Evolutionary conservation across 2,329 filamentous ascomycete genomes (phyloP), one percentile per base, ranked within the genome.

Genomic region (Stagonosporopsis cucurbitacearum): DNA sequence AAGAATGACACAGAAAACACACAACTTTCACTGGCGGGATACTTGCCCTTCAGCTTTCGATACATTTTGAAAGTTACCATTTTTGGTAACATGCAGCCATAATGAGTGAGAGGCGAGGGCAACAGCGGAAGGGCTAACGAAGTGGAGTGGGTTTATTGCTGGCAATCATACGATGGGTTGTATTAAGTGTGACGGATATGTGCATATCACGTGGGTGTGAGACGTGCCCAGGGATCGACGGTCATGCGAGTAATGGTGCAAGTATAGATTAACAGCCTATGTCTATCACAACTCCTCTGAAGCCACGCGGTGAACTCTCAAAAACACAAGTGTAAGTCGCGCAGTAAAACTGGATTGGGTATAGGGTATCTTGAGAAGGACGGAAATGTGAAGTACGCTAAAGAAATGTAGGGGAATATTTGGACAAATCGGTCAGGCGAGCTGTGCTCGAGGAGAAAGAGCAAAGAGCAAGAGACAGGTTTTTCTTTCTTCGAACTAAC

Each of bases 401-500:
- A 23, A 11, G 6, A 23, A 36, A 12, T 47, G 19, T 25, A 26
- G 36, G 43, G 36, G 12, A 42, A 53, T 47, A 17, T 30, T 30
- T 17, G 23, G 35, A 12, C 6, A 15, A n/a, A 25, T 6, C 13
- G 13, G 19, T 20, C 15, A 19, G 23, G 32, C 20, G 25, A 20
- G 32, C 15, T 11, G 25, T 22, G 15, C 13, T 1, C 12, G 11
- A 17, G 15, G 3, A 23, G 12, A 28, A 23, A 9, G 19, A 20
- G 17, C 8, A 3, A 15, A 8, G 15, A 12, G 19, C 37, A 26
- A 25, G 5, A 22, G 20, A 28, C 15, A 45, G 13, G 19, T 26
- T 1, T 25, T n/a, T 12, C 17, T 15, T 25, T n/a, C 3, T 13
- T n/a, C 7, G 4, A 3, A 42, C 68, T 57, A 73, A 40, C 68